Conservation (phyloP, 73 alveolate genomes). For the Symbiodinium pilosum region DNA sequence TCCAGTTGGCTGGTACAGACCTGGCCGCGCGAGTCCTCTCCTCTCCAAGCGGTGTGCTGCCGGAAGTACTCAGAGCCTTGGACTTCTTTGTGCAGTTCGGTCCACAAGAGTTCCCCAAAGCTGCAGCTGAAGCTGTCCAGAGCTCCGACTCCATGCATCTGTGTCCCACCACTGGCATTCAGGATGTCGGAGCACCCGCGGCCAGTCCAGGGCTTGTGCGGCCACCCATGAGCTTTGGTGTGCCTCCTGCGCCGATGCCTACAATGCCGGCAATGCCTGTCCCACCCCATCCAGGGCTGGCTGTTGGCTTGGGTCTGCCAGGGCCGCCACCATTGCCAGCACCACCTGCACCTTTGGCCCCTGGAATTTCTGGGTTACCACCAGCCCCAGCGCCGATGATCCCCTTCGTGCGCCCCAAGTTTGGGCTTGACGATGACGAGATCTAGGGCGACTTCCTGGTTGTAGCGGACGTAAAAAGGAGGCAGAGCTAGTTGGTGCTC, state of each 20-base stretch:
- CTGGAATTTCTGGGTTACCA: not conserved
- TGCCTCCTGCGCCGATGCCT: not conserved
- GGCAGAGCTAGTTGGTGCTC: no score
- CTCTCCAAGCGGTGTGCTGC: not conserved
- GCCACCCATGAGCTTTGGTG: conserved; percentile 25
- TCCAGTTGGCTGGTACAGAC: conserved; percentile 75
- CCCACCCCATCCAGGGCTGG: conserved; percentile 18
- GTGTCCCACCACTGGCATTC: conserved; percentile 16
- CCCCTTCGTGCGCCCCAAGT: conserved; percentile 71
- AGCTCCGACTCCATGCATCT: conserved; percentile 24
- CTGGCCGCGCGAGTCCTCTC: conserved; percentile 53
- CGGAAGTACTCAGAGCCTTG: conserved; percentile 39
- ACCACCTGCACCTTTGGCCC: no score
- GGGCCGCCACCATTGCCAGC: not conserved
- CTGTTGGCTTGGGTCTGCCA: not conserved
- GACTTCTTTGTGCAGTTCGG: conserved; percentile 72
- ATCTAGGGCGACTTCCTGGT: not conserved
- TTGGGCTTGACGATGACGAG: conserved; percentile 79
- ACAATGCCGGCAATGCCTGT: not conserved
- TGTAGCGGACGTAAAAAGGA: not conserved
- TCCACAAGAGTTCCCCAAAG: conserved; percentile 70
- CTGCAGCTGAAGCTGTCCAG: conserved; percentile 56
- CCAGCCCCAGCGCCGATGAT: conserved; percentile 46
- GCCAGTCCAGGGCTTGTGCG: not conserved
- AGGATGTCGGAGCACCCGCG: not conserved